Base-by-base conservation (phyloP, 768 basidiomycete genomes). In the Lactarius sp. region DNA sequence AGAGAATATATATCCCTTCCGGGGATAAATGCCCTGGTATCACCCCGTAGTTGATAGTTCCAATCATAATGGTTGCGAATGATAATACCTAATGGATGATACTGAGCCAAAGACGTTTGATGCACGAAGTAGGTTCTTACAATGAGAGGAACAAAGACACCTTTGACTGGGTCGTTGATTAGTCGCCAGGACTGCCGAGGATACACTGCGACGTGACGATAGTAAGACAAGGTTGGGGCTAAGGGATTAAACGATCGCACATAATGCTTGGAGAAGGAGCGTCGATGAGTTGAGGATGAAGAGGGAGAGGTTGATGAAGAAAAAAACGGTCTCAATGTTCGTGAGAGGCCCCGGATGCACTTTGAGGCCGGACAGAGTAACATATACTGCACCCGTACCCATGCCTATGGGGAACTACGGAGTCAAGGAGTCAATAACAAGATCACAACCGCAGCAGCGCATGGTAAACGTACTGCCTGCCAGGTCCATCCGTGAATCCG, bases 401-500 rank as follows among this genome's bases (percentile, higher is more conserved):
- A 80, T 80, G 44, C 80, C 79, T 49, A 81, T 76, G 0, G 79
- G 79, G 67, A 80, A 81, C 80, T 80, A 56, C 1, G 27, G 27
- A 27, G 27, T 27, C 27, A 27, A 36, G 34, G 49, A 18, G 36
- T 27, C 66, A 71, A 37, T 49, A 12, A 9, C 18, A 34, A 44
- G 39, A 42, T 20, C 34, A 50, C 41, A 10, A 6, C 9, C n/a
- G 4, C 13, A 39, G 18, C 9, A 20, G 41, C n/a, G 13, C 31
- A 27, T 20, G 22, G 39, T 34, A 47, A 13, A 74, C 78, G 37
- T 68, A 81, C 79, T 58, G 78, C 79, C 70, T 81, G 79, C 79
- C 80, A 80, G 46, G 77, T 75, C 79, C 79, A 80, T 51, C 79
- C 78, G 70, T 81, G 79, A 51, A 81, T 78, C n/a, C 79, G 74